These are phyloP conservation scores for Phaeosphaeria sp. DNA, from an alignment of 2,329 filamentous ascomycete genomes.

Conservation along the genomic window DNA sequence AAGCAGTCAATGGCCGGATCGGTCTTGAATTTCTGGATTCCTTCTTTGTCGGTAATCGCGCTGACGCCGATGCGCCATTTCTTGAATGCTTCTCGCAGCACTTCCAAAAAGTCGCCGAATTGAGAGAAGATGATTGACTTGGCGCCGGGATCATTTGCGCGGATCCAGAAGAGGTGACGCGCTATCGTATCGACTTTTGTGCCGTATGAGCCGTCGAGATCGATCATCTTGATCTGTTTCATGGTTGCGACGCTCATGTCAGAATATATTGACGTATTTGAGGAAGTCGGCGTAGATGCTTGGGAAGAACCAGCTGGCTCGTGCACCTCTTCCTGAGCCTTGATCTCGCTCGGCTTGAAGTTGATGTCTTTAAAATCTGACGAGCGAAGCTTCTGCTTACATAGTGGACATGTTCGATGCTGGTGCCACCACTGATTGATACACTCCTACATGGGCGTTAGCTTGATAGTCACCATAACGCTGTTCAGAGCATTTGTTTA, in stretches of 20 bases:
- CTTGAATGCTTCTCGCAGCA: conserved; percentile 73
- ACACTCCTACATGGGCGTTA: conserved; percentile 62
- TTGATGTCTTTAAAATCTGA: conserved; percentile 84
- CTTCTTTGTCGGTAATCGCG: conserved; percentile 71
- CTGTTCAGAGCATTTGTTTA: no score
- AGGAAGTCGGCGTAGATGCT: conserved; percentile 31
- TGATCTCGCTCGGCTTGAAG: conserved; percentile 76
- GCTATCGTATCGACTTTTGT: conserved; percentile 82
- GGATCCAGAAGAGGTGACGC: conserved; percentile 83
- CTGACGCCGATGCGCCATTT: conserved; percentile 76
- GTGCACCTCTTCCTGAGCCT: conserved; percentile 66
- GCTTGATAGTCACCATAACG: no score
- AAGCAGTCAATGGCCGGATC: conserved; percentile 81
- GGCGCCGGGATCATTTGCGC: conserved; percentile 80
- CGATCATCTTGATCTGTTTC: conserved; percentile 80
- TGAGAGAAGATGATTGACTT: conserved; percentile 97
- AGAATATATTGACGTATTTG: conserved; percentile 71
- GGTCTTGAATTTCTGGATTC: conserved; percentile 77
- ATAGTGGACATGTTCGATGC: conserved; percentile 81
- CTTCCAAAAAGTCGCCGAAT: conserved; percentile 78
- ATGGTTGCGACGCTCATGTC: conserved; percentile 75
- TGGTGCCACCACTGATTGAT: conserved; percentile 78
- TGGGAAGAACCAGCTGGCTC: conserved; percentile 21
- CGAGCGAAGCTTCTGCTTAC: conserved; percentile 71
- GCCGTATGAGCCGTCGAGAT: conserved; percentile 76